phyloP scores from a whole-genome alignment of 768 basidiomycete species.

The Pilatotrama ljubarskyi region DNA sequence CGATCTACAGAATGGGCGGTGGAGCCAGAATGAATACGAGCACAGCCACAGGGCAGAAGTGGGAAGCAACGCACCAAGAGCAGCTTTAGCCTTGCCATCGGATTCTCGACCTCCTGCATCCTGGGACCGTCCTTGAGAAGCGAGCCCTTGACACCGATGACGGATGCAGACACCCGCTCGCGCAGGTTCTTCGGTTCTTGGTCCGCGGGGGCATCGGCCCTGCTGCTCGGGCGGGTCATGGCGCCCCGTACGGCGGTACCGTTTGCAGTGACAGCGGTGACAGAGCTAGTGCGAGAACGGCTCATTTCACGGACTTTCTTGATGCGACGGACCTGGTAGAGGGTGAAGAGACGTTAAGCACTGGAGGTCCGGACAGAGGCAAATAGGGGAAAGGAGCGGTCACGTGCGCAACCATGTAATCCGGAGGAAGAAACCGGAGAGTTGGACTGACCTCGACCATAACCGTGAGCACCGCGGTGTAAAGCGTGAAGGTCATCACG shows the following conservation, averaged over 20 bases:
- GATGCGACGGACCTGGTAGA: slow-evolving; percentile 64
- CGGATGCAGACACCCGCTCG: slow-evolving; percentile 30
- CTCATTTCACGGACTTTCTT: slow-evolving; percentile 57
- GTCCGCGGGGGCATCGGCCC: background rate
- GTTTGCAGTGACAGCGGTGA: slow-evolving; percentile 21
- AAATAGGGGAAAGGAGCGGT: background rate
- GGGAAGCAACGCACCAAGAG: slow-evolving; percentile 59
- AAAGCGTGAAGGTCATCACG: slow-evolving; percentile 85
- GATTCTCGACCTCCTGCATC: slow-evolving; percentile 62
- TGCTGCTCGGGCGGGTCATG: slow-evolving; percentile 24
- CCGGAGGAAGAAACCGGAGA: slow-evolving; percentile 4
- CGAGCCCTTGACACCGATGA: slow-evolving; percentile 53
- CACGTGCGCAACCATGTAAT: slow-evolving; percentile 3
- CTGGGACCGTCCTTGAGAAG: slow-evolving; percentile 46
- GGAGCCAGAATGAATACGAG: background rate
- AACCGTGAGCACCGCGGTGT: slow-evolving; percentile 84
- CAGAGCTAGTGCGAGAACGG: slow-evolving; percentile 34
- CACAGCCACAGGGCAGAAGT: background rate
- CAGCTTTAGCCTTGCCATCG: slow-evolving; percentile 85
- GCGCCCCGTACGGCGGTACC: slow-evolving; percentile 29
- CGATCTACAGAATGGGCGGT: slow-evolving; percentile 50
- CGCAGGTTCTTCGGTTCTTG: slow-evolving; percentile 27
- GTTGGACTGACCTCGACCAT: slow-evolving; percentile 82
- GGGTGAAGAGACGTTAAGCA: background rate
- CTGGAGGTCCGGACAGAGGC: background rate